phyloP scores from a whole-genome alignment of 257 asterid genomes.

The Osmanthus fragrans region DNA sequence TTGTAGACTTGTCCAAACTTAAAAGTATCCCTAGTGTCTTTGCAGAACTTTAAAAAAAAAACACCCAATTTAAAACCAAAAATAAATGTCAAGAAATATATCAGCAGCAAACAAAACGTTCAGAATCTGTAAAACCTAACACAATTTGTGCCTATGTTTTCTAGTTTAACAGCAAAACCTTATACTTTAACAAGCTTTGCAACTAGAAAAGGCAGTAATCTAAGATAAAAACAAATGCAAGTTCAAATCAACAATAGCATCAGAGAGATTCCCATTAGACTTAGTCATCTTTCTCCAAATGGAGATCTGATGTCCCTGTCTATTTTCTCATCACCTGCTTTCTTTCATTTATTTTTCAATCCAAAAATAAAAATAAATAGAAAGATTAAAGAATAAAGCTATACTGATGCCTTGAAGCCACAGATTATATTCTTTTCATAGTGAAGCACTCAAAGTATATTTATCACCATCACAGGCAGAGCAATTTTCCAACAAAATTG shows the following conservation, averaged over 20 bases:
- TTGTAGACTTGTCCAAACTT: no score
- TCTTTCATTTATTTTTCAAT: background rate
- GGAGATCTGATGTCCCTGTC: constrained; percentile 84
- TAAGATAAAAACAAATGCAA: background rate
- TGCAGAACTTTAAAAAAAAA: no score
- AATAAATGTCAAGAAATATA: no score
- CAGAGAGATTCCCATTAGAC: constrained; percentile 85
- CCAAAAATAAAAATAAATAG: background rate
- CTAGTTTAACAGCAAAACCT: no score
- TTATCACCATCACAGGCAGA: constrained; percentile 64
- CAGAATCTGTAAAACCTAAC: no score
- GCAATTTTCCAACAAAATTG: background rate
- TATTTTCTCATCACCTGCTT: constrained; percentile 55
- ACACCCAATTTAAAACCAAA: no score
- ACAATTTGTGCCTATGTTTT: no score
- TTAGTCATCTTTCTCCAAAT: constrained; percentile 40
- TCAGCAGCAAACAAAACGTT: no score
- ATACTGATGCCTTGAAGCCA: constrained; percentile 19
- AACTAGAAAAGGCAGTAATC: no score
- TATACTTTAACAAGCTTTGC: no score
- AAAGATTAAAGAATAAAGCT: background rate
- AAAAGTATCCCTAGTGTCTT: no score
- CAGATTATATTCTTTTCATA: constrained; percentile 45
- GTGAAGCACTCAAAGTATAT: constrained; percentile 58
- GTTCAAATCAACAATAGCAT: constrained; percentile 33